Base-by-base conservation (phyloP, 106 monocot genomes). In the Acorus calamus region DNA sequence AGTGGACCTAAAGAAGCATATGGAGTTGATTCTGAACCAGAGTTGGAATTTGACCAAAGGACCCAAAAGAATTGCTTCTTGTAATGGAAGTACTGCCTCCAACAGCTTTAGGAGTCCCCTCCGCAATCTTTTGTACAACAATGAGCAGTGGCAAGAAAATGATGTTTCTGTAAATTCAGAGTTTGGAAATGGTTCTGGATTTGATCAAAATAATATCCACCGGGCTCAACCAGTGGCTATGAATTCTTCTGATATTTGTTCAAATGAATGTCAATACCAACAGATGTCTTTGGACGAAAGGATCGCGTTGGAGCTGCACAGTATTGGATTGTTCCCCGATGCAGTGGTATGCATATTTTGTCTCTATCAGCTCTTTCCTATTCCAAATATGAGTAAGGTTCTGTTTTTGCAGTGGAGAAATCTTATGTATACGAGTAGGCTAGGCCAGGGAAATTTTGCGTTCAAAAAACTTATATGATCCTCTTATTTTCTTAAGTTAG, bases 271-370 rank as follows among this genome's bases (percentile, higher is more conserved):
- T 58, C 88, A 77, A 44, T 88, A 77, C 57, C 83, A 79, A 65
- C 78, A 79, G 42, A 77, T 88, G 80, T 77, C 92, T 51, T 55
- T 98, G 57, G 71, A 88, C 79, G 85, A 88, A 8, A 85, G 80
- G 56, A 79, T 92, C 44, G 78, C 86, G 79, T 65, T 98, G 72
- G 98, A 98, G 71, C 81, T 98, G 56, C 87, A 92, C 51, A 98
- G 83, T 59, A 83, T 98, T 28, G 92, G 87, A 56, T 61, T 98
- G 55, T 70, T 65, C 68, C 81, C 79, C 9, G 92, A 98, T 42
- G 50, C 48, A 53, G 75, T 69, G 83, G 98, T 98, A 83, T 53
- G 78, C 10, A 3, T 3, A 28, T 69, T 73, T 54, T 50, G 47
- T 45, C 55, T 13, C 7, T 14, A 13, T 46, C 11, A 41, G 11